These are phyloP conservation scores for Rhytidhysteron rufulum DNA, from an alignment of 2,329 filamentous ascomycete species.

Conservation along the genomic window DNA sequence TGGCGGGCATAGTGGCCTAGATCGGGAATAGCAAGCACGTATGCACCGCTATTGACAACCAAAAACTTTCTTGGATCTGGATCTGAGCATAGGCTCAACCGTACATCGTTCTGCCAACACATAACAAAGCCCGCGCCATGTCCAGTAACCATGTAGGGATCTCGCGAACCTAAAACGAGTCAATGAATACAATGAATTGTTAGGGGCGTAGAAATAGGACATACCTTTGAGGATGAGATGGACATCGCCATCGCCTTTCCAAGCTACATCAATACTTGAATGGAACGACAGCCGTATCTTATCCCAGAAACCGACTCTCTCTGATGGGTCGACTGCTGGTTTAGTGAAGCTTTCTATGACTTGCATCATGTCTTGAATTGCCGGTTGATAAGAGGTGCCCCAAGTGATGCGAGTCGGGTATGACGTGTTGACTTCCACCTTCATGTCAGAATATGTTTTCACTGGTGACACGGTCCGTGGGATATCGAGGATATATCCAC, in stretches of 20 bases:
- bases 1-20: slow-evolving; percentile 83
- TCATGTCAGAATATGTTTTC: slow-evolving; percentile 93
- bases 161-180: slow-evolving; percentile 59
- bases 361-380: slow-evolving; percentile 99
- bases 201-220: not conserved
- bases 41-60: slow-evolving; percentile 92
- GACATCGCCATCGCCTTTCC: slow-evolving; percentile 94
- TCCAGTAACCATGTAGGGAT: slow-evolving; percentile 90
- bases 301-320: slow-evolving; percentile 96
- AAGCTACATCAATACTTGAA: slow-evolving; percentile 80
- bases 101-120: slow-evolving; percentile 96
- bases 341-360: slow-evolving; percentile 97
- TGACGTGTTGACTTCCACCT: slow-evolving; percentile 86
- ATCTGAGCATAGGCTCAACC: slow-evolving; percentile 77
- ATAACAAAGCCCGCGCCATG: slow-evolving; percentile 94
- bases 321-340: slow-evolving; percentile 87
- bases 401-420: slow-evolving; percentile 91
- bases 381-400: slow-evolving; percentile 96
- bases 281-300: slow-evolving; percentile 95
- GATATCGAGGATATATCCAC: slow-evolving; percentile 79
- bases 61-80: slow-evolving; percentile 91
- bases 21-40: slow-evolving; percentile 89
- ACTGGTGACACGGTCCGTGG: slow-evolving; percentile 88
- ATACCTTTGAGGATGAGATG: slow-evolving; percentile 85
- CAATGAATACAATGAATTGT: not conserved